Percentiles rank a stretch among this genome's conserved stretches.
Conservation (phyloP, 192 early-diverging fungal genomes). For the Podochytrium sp. region DNA sequence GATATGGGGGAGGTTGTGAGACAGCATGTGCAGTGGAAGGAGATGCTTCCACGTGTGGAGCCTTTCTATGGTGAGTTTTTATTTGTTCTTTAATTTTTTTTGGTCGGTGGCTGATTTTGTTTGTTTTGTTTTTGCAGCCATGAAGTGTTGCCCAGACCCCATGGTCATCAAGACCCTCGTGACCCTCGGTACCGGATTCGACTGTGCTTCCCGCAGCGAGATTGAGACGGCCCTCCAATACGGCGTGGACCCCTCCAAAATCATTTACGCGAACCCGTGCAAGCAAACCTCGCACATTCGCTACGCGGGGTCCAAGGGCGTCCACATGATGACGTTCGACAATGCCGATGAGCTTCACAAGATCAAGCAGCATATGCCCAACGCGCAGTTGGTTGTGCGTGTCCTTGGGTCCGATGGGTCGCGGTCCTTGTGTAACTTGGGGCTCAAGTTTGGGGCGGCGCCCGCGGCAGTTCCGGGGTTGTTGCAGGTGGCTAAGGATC, state of each 20-base stretch:
- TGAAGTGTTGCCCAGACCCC: slow-evolving; percentile 96
- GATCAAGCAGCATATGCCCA: slow-evolving; percentile 79
- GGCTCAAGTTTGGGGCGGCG: slow-evolving; percentile 96
- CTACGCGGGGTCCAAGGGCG: slow-evolving; percentile 74
- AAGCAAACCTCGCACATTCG: slow-evolving; percentile 95
- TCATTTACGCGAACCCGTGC: slow-evolving; percentile 99
- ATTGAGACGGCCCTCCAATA: slow-evolving; percentile 78
- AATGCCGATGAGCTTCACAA: slow-evolving; percentile 97
- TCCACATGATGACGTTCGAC: slow-evolving; percentile 97
- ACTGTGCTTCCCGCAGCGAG: slow-evolving; percentile 93
- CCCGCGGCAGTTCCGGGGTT: slow-evolving; percentile 68
- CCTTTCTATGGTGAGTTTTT: slow-evolving; percentile 85
- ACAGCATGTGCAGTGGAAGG: slow-evolving; percentile 85
- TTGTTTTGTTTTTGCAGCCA: slow-evolving; percentile 58
- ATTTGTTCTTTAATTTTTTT: slow-evolving; percentile 18
- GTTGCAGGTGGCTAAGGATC: slow-evolving; percentile 73
- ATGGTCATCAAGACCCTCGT: slow-evolving; percentile 82
- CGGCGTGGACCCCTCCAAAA: slow-evolving; percentile 72
- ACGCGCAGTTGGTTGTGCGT: slow-evolving; percentile 88
- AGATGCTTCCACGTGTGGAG: slow-evolving; percentile 86
- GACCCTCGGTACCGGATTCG: slow-evolving; percentile 87
- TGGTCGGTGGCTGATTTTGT: neutral
- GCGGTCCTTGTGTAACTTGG: slow-evolving; percentile 85
- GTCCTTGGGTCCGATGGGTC: slow-evolving; percentile 92
- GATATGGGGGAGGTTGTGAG: slow-evolving; percentile 91